Conservation (phyloP, 2,329 filamentous ascomycete species). For the Aspergillus novofumigatus region DNA sequence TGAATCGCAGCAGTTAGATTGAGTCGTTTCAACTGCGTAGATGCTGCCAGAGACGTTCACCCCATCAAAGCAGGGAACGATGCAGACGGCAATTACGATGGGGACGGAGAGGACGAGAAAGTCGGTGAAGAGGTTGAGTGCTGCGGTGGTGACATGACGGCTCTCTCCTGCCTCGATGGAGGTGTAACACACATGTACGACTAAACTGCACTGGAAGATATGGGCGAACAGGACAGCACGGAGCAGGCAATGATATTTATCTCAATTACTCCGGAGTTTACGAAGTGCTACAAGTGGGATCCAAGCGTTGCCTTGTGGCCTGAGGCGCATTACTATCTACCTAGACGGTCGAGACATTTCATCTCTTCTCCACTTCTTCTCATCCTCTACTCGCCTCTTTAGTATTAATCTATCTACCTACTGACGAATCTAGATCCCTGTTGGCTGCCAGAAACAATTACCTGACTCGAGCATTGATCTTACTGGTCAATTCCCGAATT, state of each 20-base stretch:
- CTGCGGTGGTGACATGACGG: slow-evolving; percentile 24
- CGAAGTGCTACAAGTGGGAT: too few relatives aligned
- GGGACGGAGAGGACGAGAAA: slow-evolving; percentile 28
- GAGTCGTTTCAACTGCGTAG: neutral
- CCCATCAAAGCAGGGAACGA: slow-evolving; percentile 25
- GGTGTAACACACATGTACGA: slow-evolving; percentile 21
- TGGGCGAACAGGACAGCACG: slow-evolving; percentile 23
- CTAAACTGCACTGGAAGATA: slow-evolving; percentile 29
- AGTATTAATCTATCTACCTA: too few relatives aligned
- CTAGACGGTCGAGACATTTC: neutral
- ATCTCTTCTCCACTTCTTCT: neutral
- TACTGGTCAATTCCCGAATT: neutral
- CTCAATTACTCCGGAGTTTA: too few relatives aligned
- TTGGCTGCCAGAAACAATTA: neutral
- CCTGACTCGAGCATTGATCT: neutral
- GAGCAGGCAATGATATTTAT: slow-evolving; percentile 9
- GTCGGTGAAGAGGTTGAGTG: slow-evolving; percentile 29
- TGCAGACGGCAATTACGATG: slow-evolving; percentile 27
- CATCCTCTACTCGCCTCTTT: neutral
- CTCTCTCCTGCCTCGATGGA: slow-evolving; percentile 17
- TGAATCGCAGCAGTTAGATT: neutral
- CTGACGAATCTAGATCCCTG: neutral
- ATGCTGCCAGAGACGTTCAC: slow-evolving; percentile 12
- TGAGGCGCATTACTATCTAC: neutral
- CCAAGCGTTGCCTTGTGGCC: too few relatives aligned